These are phyloP conservation scores for Raphanus raphanistrum DNA, from an alignment of 345 rosid genomes.

Conservation along the genomic window DNA sequence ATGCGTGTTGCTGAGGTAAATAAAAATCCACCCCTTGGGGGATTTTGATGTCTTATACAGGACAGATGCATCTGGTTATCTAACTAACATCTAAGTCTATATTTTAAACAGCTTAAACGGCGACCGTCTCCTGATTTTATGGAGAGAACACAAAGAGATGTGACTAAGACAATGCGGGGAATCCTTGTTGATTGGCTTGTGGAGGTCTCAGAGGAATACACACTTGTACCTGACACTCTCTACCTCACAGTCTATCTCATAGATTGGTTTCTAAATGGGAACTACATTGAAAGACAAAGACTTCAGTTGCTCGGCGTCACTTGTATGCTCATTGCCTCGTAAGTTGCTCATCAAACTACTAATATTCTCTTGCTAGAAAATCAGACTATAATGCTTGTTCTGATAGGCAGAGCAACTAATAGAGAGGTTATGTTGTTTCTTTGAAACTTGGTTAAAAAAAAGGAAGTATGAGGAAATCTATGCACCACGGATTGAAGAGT, in stretches of 20 bases:
- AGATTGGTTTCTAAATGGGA: constrained; percentile 73
- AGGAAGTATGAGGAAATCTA: constrained; percentile 93
- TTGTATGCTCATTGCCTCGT: constrained; percentile 96
- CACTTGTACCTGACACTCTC: constrained; percentile 80
- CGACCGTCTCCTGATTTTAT: constrained; percentile 62
- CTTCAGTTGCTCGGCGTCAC: constrained; percentile 95
- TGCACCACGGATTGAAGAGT: constrained; percentile 84
- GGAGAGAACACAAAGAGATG: constrained; percentile 71
- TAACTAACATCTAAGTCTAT: constrained; percentile 1
- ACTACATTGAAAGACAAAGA: constrained; percentile 64
- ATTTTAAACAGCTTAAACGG: constrained; percentile 55
- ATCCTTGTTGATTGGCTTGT: constrained; percentile 97
- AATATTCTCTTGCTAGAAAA: not conserved
- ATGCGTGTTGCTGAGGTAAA: constrained; percentile 81
- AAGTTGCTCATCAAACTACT: constrained; percentile 45
- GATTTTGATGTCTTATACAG: not conserved
- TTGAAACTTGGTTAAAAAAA: constrained; percentile 1
- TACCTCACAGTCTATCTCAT: constrained; percentile 80
- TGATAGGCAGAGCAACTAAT: constrained; percentile 13
- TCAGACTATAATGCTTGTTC: not conserved
- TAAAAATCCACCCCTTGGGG: not conserved
- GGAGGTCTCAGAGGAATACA: constrained; percentile 97
- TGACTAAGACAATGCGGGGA: constrained; percentile 83
- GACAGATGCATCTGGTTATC: not conserved
- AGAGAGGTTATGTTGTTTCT: constrained; percentile 9